Conservation (phyloP, 257 asterid species). For the Solanum appendiculatum region DNA sequence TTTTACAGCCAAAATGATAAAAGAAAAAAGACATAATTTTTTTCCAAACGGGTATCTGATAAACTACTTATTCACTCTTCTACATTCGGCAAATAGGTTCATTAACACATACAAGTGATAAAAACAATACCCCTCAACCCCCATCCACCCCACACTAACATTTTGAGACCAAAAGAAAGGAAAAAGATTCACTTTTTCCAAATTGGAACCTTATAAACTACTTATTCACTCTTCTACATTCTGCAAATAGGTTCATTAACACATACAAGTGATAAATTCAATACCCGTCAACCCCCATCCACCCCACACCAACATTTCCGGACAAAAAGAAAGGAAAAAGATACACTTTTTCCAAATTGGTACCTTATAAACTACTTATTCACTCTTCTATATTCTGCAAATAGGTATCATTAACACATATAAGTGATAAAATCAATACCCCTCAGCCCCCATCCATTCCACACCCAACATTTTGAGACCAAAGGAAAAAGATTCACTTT, state of each 20-base stretch:
- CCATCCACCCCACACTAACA: background rate
- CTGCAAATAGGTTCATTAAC: too few species aligned
- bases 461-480: background rate
- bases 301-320: too few species aligned
- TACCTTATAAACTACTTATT: background rate
- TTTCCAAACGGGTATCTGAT: background rate
- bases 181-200: too few species aligned
- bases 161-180: too few species aligned
- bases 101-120: background rate
- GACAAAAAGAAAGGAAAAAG: too few species aligned
- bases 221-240: too few species aligned
- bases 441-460: background rate
- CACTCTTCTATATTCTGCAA: constrained; percentile 10
- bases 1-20: background rate
- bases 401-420: background rate
- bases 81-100: constrained; percentile 5
- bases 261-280: too few species aligned
- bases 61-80: background rate
- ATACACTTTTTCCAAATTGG: background rate
- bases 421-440: background rate
- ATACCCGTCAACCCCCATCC: too few species aligned
- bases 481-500: background rate
- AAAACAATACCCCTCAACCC: background rate
- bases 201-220: too few species aligned
- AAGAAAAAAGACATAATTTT: background rate